Base-by-base conservation (phyloP, 2,329 filamentous ascomycete genomes). In the Ophiostoma novo-ulmi region DNA sequence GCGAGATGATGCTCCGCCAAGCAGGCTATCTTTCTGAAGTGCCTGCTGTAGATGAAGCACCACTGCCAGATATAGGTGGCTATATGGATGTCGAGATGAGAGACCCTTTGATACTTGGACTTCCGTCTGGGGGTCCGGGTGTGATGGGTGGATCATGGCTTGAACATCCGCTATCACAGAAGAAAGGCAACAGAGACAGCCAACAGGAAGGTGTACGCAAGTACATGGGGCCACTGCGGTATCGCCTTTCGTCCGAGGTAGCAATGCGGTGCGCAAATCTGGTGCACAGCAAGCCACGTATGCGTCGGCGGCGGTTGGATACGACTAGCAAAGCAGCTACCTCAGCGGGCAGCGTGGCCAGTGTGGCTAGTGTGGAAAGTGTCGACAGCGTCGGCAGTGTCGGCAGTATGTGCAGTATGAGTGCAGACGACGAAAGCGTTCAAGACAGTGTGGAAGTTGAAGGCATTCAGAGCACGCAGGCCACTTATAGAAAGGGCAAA, bases 211-310 rank as follows among this genome's bases (percentile, higher is more conserved):
- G 35, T 4, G 35, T 78, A 52, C 73, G 74, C 55, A 77, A 75
- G 69, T 38, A 69, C 64, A 44, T n/a, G 48, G 69, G 75, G 4
- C 70, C 74, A 13, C 73, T 78, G 58, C 75, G 74, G 1, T 77
- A 77, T 65, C 75, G 74, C 4, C 72, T 76, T 35, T 77, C 78
- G 8, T 74, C 75, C 2, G 78, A 79, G 26, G 76, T 75, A 22
- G 78, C 78, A 1, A 61, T 78, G 69, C 75, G 76, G 36, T 79
- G 77, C 69, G 72, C 74, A 7, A 79, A 78, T 36, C 74, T 79
- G 38, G 78, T 80, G 41, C 75, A 74, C 55, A 79, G 72, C 71
- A 75, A 74, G 55, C 78, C 78, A n/a, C 76, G 78, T 31, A 80
- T 80, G 78, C 77, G 78, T 10, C 77, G 75, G 72, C 75, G 78